Conservation (phyloP, 768 basidiomycete species). For the Coprinopsis marcescibilis region DNA sequence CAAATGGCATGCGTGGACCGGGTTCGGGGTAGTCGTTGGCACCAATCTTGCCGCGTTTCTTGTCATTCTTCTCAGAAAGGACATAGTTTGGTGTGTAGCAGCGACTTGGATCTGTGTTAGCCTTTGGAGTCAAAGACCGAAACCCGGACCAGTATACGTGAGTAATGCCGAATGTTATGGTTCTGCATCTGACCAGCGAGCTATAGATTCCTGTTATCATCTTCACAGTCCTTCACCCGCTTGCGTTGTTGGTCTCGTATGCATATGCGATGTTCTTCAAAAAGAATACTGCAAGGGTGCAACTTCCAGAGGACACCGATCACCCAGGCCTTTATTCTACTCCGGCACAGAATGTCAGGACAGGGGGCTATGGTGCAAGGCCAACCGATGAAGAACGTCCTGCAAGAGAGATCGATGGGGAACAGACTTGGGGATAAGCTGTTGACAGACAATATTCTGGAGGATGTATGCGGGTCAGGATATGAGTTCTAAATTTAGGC, state of each 20-base stretch:
- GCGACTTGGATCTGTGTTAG: conserved; percentile 70
- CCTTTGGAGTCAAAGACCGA: conserved; percentile 55
- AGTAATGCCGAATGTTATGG: conserved; percentile 20
- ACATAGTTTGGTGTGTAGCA: conserved; percentile 71
- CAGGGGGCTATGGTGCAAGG: background rate
- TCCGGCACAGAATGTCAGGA: too few species aligned
- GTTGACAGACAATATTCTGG: background rate
- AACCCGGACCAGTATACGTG: conserved; percentile 61
- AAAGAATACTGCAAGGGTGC: conserved; percentile 15
- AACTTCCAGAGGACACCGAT: conserved; percentile 19
- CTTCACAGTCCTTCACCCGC: conserved; percentile 64
- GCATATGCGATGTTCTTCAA: conserved; percentile 31
- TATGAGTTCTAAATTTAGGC: too few species aligned
- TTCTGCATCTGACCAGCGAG: background rate
- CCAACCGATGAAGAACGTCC: conserved; percentile 14
- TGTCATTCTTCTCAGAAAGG: conserved; percentile 50
- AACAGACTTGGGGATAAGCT: conserved; percentile 18
- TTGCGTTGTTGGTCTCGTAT: conserved; percentile 44
- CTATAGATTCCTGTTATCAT: conserved; percentile 51
- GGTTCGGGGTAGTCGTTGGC: conserved; percentile 60
- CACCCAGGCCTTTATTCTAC: conserved; percentile 17
- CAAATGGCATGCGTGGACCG: conserved; percentile 61
- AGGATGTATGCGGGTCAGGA: too few species aligned
- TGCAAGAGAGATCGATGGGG: conserved; percentile 39
- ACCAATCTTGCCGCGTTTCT: conserved; percentile 57